Percentiles rank a stretch among this genome's conserved stretches.
phyloP scores from a whole-genome alignment of 148 eudicot species.

The Vaccinium macrocarpon region DNA sequence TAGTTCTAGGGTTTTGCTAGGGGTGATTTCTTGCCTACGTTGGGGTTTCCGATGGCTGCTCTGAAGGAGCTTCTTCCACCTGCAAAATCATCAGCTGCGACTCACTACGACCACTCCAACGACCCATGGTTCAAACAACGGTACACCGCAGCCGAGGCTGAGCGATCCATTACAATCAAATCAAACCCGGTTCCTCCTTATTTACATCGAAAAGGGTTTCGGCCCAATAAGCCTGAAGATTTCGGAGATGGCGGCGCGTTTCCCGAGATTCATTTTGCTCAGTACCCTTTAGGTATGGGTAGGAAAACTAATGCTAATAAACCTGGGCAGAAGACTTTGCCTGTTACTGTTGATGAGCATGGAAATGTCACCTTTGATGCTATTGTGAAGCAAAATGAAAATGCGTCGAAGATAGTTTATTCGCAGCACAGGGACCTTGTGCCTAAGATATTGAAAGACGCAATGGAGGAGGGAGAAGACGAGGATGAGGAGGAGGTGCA shows the following conservation, averaged over 20 bases:
- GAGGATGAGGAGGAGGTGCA: conserved; percentile 46
- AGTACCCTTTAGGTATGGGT: conserved; percentile 87
- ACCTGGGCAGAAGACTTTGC: conserved; percentile 55
- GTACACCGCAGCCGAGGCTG: conserved; percentile 56
- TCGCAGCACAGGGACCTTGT: conserved; percentile 65
- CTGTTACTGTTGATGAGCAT: conserved; percentile 66
- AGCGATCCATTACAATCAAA: conserved; percentile 41
- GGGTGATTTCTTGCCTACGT: neutral
- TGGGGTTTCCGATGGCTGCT: conserved; percentile 43
- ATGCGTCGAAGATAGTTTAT: conserved; percentile 72
- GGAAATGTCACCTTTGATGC: conserved; percentile 83
- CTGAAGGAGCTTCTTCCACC: conserved; percentile 65
- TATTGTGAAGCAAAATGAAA: conserved; percentile 75
- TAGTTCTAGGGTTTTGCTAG: neutral
- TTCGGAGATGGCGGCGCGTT: conserved; percentile 94
- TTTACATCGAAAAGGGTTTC: conserved; percentile 54
- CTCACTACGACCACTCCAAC: conserved; percentile 61
- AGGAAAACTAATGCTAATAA: conserved; percentile 40
- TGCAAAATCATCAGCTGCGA: conserved; percentile 41
- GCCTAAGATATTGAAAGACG: conserved; percentile 57
- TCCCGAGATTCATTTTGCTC: conserved; percentile 72
- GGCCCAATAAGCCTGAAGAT: conserved; percentile 68
- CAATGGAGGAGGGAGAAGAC: conserved; percentile 40
- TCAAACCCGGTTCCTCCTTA: conserved; percentile 51
- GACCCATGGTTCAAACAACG: conserved; percentile 85